Conservation (phyloP, 139 green algal species). For the Closterium sp. region DNA sequence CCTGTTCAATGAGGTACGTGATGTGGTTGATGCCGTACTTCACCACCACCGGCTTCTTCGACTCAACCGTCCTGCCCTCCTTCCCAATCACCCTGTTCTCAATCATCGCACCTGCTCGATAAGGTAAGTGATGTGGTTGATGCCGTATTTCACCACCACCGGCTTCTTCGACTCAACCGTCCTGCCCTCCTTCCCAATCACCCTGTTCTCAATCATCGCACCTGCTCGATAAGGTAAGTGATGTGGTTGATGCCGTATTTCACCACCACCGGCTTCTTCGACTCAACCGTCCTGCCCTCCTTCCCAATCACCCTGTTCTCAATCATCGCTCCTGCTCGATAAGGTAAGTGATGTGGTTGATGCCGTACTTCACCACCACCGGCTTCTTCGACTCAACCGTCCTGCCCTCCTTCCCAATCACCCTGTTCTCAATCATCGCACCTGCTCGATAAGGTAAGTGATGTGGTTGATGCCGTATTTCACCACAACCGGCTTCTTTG, state of each 20-base stretch:
- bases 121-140: constrained; percentile 98
- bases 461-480: constrained; percentile 99
- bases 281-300: constrained; percentile 73
- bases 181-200: constrained; percentile 49
- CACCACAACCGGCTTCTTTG: constrained; percentile 97
- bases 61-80: constrained; percentile 73
- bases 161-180: constrained; percentile 96
- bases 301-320: too few relatives aligned
- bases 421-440: neutral
- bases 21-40: constrained; percentile 99
- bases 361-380: constrained; percentile 97
- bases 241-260: constrained; percentile 99
- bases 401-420: constrained; percentile 49
- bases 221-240: constrained; percentile 88
- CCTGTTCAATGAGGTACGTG: constrained; percentile 88
- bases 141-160: constrained; percentile 97
- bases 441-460: constrained; percentile 89
- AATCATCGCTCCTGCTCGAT: constrained; percentile 69
- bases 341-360: constrained; percentile 98
- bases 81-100: too few relatives aligned
- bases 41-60: constrained; percentile 97
- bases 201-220: neutral
- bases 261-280: constrained; percentile 97
- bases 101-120: constrained; percentile 69
- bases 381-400: constrained; percentile 96